phyloP scores from a whole-genome alignment of 306 rosid species.

The Rosa rugosa region DNA sequence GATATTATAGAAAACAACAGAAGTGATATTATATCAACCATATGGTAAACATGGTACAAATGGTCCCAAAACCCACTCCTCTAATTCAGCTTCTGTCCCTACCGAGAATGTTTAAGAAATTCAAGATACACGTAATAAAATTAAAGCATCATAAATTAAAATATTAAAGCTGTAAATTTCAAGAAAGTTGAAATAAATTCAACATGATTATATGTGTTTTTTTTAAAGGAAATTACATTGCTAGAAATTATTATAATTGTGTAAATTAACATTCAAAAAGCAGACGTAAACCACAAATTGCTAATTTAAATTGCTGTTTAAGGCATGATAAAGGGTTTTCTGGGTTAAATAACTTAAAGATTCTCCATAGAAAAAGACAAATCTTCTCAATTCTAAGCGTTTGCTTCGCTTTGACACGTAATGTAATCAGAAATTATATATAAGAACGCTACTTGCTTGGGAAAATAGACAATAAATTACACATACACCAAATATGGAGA shows the following conservation, averaged over 20 bases:
- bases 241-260: too few species aligned
- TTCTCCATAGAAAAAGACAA: too few species aligned
- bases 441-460: not conserved
- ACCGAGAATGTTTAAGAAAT: not conserved
- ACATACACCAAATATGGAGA: constrained; percentile 31
- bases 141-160: too few species aligned
- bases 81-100: not conserved
- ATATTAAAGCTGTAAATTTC: too few species aligned
- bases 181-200: not conserved
- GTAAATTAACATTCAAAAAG: too few species aligned
- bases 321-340: too few species aligned
- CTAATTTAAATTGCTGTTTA: too few species aligned
- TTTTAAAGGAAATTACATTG: too few species aligned
- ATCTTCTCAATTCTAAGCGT: not conserved
- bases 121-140: too few species aligned
- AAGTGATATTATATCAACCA: not conserved
- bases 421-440: not conserved
- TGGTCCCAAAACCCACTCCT: not conserved
- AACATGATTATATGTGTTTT: not conserved
- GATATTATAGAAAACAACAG: not conserved
- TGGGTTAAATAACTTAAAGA: too few species aligned
- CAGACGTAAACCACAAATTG: too few species aligned
- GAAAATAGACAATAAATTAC: not conserved
- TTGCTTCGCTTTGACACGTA: not conserved
- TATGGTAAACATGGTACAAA: not conserved